phyloP scores from a whole-genome alignment of 2,329 filamentous ascomycete species.

The Pseudogymnoascus sp. region DNA sequence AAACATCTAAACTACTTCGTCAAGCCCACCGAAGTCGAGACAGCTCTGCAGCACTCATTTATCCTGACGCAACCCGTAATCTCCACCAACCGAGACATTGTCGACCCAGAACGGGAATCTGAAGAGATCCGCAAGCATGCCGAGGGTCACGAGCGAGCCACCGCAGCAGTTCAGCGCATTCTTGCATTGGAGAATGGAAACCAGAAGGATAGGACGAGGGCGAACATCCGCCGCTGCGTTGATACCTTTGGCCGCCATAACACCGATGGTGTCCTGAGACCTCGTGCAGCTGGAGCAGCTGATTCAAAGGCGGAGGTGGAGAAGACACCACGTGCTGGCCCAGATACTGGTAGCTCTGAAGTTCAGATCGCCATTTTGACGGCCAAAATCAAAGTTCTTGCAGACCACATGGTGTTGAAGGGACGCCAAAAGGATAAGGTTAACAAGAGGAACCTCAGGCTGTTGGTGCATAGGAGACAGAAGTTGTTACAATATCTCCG shows the following conservation, averaged over 20 bases:
- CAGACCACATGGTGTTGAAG: slow-evolving; percentile 59
- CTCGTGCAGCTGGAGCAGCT: slow-evolving; percentile 19
- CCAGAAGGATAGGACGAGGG: slow-evolving; percentile 67
- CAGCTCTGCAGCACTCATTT: slow-evolving; percentile 59
- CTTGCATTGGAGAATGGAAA: slow-evolving; percentile 68
- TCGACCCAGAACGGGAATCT: slow-evolving; percentile 37
- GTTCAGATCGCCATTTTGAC: slow-evolving; percentile 97
- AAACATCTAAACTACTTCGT: slow-evolving; percentile 69
- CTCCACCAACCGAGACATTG: slow-evolving; percentile 27
- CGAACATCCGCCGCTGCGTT: slow-evolving; percentile 78
- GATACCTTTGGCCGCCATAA: slow-evolving; percentile 84
- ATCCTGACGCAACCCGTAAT: slow-evolving; percentile 53
- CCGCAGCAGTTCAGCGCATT: slow-evolving; percentile 72
- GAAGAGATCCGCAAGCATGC: slow-evolving; percentile 37
- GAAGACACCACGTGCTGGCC: slow-evolving; percentile 64
- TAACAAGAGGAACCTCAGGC: slow-evolving; percentile 82
- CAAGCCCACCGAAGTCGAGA: slow-evolving; percentile 55
- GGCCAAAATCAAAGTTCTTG: slow-evolving; percentile 79
- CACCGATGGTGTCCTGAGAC: slow-evolving; percentile 64
- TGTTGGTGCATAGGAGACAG: slow-evolving; percentile 82
- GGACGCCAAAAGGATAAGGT: slow-evolving; percentile 77
- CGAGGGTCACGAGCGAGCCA: slow-evolving; percentile 55
- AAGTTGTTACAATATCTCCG: slow-evolving; percentile 82
- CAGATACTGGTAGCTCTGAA: slow-evolving; percentile 89
- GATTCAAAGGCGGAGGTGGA: slow-evolving; percentile 19